Conservation (phyloP, 2,329 filamentous ascomycete species). For the Talaromyces amestolkiae region DNA sequence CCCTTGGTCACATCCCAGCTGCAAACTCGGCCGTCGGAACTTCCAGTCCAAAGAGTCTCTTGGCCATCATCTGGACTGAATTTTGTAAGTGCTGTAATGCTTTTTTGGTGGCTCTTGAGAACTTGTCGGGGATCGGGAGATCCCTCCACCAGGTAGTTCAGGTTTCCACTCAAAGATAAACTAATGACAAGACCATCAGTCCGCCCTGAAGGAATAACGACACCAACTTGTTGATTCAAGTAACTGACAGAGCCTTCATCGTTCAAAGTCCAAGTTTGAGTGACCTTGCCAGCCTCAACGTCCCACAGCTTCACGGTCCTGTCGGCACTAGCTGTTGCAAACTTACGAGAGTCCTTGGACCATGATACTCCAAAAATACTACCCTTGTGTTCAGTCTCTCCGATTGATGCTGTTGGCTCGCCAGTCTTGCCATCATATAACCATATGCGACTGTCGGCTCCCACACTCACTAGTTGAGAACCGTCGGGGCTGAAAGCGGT, state of each 20-base stretch:
- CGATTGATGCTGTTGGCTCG: constrained; percentile 70
- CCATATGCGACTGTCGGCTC: constrained; percentile 89
- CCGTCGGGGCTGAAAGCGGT: constrained; percentile 90
- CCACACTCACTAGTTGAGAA: constrained; percentile 75
- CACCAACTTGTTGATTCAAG: constrained; percentile 86
- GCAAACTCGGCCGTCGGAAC: constrained; percentile 84
- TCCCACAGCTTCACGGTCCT: constrained; percentile 96
- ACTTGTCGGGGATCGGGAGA: constrained; percentile 66
- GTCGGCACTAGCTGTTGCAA: constrained; percentile 90
- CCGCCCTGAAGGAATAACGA: constrained; percentile 81
- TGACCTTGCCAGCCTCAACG: constrained; percentile 69
- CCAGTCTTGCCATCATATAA: constrained; percentile 96
- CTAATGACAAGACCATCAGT: constrained; percentile 87
- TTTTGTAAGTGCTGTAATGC: constrained; percentile 72
- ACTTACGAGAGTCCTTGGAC: constrained; percentile 78
- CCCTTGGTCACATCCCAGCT: constrained; percentile 77
- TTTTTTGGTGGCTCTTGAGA: constrained; percentile 86
- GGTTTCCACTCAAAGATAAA: constrained; percentile 79
- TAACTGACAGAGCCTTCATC: constrained; percentile 69
- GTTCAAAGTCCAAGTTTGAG: constrained; percentile 83
- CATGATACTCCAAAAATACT: constrained; percentile 92
- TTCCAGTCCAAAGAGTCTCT: constrained; percentile 78
- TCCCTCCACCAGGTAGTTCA: constrained; percentile 81
- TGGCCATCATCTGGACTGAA: constrained; percentile 48
- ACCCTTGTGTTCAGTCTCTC: constrained; percentile 75